Conservation (phyloP, 148 eudicot species). For the Suaeda aralocaspica region DNA sequence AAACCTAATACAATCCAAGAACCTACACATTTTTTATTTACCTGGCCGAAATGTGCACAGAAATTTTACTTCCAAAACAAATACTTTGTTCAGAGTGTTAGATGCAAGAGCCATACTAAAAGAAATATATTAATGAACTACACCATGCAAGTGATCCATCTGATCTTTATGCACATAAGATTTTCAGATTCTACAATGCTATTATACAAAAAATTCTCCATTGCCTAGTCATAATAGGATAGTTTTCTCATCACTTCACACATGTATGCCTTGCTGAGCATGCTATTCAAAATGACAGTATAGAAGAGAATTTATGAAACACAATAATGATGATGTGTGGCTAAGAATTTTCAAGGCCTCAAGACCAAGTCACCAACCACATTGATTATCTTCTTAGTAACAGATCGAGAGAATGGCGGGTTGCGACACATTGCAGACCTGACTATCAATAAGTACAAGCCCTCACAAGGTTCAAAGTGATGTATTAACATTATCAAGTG, state of each 20-base stretch:
- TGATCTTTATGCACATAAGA: neutral
- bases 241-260: neutral
- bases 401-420: too few species aligned
- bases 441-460: neutral
- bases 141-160: neutral
- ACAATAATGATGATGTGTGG: neutral
- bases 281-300: neutral
- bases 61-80: neutral
- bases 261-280: neutral
- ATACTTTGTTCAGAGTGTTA: neutral
- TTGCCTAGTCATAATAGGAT: neutral
- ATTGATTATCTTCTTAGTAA: too few species aligned
- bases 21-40: too few species aligned
- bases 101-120: neutral
- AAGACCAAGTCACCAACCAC: slow-evolving; percentile 1
- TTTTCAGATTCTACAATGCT: neutral
- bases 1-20: neutral
- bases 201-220: neutral
- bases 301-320: neutral
- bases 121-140: neutral
- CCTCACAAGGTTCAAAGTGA: neutral
- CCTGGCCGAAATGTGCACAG: neutral
- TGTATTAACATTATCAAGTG: too few species aligned
- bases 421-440: too few species aligned
- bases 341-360: neutral